phyloP scores from a whole-genome alignment of 1,284 basidiomycete genomes.

The Stereum hirsutum region DNA sequence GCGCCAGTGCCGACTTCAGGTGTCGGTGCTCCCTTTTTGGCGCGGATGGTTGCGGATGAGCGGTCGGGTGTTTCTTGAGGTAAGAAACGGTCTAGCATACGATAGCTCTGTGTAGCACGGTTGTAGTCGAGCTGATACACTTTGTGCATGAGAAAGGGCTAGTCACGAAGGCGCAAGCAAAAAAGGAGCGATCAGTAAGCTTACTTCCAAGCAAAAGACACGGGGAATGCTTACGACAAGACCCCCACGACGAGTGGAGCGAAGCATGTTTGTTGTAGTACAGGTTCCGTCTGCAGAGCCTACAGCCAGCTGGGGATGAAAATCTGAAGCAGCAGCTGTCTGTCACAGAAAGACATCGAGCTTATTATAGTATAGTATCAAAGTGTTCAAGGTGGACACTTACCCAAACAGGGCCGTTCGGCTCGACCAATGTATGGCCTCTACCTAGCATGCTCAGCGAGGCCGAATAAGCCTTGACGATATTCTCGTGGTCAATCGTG shows the following conservation, averaged over 20 bases:
- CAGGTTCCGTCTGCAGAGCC: constrained; percentile 78
- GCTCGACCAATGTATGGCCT: constrained; percentile 63
- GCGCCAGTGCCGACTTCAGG: constrained; percentile 40
- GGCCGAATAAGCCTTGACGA: constrained; percentile 62
- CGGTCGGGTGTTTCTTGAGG: constrained; percentile 63
- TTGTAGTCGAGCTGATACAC: constrained; percentile 85
- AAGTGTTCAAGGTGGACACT: constrained; percentile 13
- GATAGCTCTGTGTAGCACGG: constrained; percentile 56
- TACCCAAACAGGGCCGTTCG: constrained; percentile 77
- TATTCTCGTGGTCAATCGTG: constrained; percentile 72
- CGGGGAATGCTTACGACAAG: constrained; percentile 39
- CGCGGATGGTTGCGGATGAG: constrained; percentile 26
- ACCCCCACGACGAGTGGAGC: constrained; percentile 59
- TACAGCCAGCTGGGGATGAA: constrained; percentile 78
- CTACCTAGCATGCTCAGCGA: constrained; percentile 66
- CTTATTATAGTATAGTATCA: not conserved
- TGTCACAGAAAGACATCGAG: constrained; percentile 20
- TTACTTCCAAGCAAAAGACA: not conserved
- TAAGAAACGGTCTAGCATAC: constrained; percentile 79
- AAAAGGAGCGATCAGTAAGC: constrained; percentile 1
- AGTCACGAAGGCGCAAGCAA: no score
- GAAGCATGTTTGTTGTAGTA: constrained; percentile 61
- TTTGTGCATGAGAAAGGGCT: constrained; percentile 74
- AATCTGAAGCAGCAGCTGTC: constrained; percentile 71
- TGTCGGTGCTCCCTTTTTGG: constrained; percentile 19